These are phyloP conservation scores for Diaporthe citri DNA, from an alignment of 2,329 filamentous ascomycete species.

Conservation along the genomic window DNA sequence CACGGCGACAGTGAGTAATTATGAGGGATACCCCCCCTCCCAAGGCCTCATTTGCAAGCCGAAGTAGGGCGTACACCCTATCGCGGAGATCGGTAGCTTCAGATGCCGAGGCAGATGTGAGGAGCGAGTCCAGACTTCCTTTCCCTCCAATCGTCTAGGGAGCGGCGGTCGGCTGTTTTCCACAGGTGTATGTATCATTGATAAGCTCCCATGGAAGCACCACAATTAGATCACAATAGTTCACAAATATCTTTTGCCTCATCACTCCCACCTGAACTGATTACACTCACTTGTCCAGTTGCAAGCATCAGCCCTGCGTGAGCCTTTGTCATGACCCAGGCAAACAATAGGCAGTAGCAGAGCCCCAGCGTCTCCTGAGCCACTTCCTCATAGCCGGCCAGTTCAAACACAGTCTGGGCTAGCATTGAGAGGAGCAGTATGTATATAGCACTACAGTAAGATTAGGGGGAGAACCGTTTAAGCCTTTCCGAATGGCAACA, in stretches of 20 bases:
- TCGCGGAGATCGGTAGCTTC: too few species aligned
- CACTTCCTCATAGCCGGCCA: not conserved
- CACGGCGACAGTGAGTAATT: not conserved
- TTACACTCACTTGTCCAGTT: not conserved
- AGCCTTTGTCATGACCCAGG: not conserved
- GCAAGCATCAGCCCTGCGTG: not conserved
- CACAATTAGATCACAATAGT: too few species aligned
- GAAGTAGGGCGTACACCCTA: not conserved
- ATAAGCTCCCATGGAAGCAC: too few species aligned
- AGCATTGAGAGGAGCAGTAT: not conserved
- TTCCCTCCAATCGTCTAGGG: not conserved
- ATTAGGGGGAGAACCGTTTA: not conserved
- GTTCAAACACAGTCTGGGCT: not conserved
- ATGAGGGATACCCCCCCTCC: not conserved
- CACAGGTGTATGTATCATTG: too few species aligned
- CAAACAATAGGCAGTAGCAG: not conserved
- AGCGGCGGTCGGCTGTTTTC: too few species aligned
- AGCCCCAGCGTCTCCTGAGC: not conserved
- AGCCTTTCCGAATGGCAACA: too few species aligned
- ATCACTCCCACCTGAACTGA: not conserved
- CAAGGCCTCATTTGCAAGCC: not conserved
- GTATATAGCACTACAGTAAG: not conserved
- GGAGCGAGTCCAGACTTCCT: not conserved
- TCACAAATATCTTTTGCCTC: too few species aligned
- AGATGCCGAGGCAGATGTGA: not conserved